Evolutionary conservation across 2,329 filamentous ascomycete species (phyloP), one percentile per base, ranked within the genome.

Genomic region (Ophiostoma angusticollis): DNA sequence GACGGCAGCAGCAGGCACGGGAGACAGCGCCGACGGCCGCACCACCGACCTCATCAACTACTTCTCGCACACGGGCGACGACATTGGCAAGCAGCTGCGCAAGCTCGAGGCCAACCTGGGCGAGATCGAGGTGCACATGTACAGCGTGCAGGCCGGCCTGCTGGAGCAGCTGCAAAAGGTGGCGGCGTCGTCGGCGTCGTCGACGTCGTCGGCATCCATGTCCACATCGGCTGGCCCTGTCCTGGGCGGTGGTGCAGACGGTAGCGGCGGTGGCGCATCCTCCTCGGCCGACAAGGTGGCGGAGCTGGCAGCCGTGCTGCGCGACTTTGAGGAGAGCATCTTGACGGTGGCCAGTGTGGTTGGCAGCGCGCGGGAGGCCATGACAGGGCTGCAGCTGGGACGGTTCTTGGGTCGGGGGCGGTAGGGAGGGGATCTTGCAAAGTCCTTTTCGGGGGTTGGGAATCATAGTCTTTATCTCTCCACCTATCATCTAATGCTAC

Each of bases 281-380:
- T 54, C 58, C 38, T 48, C 60, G 40, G 62, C 69, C 47, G 59
- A 72, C 54, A 60, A 60, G 45, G 57, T 64, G 16, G 56, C 62
- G 25, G 66, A 71, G 52, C 60, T 80, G 31, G 70, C 70, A 13
- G 67, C 64, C 11, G 74, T 77, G 31, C 62, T 81, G 46, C 63
- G 69, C 14, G 77, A 80, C 47, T 78, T 81, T 44, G 75, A 81
- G 57, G 65, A 70, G 48, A 70, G 74, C 41, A 77, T 81, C 40
- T 55, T 79, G 40, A 68, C 72, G 38, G 75, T 79, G 40, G 77
- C 77, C 5, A 64, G 67, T 18, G 67, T 73, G 40, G 66, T 81
- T 35, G 75, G 74, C 3, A 60, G 60, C 33, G 67, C 67, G 5
- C 70, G 74, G 44, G 77, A 80, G 53, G 68, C 69, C 25, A 65